These are phyloP conservation scores for Terfezia boudieri DNA, from an alignment of 495 filamentous ascomycete species.

Conservation along the genomic window DNA sequence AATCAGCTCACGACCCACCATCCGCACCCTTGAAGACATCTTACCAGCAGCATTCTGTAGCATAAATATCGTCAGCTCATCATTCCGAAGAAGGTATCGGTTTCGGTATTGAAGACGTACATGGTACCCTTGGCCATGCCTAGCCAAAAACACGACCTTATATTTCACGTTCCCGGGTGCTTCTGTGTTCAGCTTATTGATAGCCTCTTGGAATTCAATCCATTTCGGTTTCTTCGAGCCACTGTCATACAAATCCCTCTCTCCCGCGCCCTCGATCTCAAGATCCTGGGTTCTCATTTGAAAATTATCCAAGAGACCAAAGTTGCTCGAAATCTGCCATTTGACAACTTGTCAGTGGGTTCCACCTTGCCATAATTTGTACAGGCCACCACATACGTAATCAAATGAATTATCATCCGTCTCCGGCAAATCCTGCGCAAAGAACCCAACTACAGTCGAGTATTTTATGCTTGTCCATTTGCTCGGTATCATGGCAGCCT, in stretches of 20 bases:
- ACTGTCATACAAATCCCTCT: background rate
- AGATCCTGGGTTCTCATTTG: background rate
- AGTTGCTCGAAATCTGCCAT: conserved; percentile 35
- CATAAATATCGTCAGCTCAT: background rate
- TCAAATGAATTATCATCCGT: conserved; percentile 44
- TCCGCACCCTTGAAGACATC: background rate
- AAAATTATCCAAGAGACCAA: conserved; percentile 25
- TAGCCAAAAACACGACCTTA: conserved; percentile 45
- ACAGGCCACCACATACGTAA: conserved; percentile 28
- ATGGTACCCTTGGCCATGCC: conserved; percentile 52
- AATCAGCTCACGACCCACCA: conserved; percentile 9
- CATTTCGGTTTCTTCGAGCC: conserved; percentile 29
- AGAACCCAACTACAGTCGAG: conserved; percentile 43
- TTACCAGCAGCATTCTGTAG: conserved; percentile 16
- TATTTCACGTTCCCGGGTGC: conserved; percentile 31
- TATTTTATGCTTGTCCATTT: conserved; percentile 28
- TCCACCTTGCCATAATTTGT: background rate
- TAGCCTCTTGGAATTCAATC: conserved; percentile 39
- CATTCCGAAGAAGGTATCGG: background rate
- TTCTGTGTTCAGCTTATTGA: conserved; percentile 30
- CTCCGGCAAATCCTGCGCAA: conserved; percentile 41
- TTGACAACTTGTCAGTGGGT: background rate
- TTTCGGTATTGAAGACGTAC: background rate
- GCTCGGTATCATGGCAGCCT: background rate
- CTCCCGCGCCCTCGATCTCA: background rate